These are phyloP conservation scores for Calocybe gangraenosa DNA, from an alignment of 768 basidiomycete genomes.

Conservation along the genomic window DNA sequence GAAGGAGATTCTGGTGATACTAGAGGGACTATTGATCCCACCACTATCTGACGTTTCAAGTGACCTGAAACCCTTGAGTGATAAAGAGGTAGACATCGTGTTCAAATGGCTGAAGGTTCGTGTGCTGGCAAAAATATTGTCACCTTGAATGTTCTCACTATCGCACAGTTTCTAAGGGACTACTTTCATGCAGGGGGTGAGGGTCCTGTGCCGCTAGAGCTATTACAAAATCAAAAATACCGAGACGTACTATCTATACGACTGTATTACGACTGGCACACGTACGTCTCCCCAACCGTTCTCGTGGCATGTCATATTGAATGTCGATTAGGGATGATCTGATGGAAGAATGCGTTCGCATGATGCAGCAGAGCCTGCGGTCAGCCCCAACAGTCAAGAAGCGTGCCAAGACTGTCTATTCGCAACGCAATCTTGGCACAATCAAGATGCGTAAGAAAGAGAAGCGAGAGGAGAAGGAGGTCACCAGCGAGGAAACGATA, in stretches of 20 bases:
- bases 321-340: slow-evolving; percentile 55
- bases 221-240: slow-evolving; percentile 92
- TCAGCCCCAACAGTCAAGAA: slow-evolving; percentile 75
- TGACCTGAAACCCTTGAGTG: slow-evolving; percentile 87
- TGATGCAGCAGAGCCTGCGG: slow-evolving; percentile 87
- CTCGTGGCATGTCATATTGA: slow-evolving; percentile 10
- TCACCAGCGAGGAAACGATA: slow-evolving; percentile 83
- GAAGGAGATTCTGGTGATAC: slow-evolving; percentile 88
- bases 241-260: slow-evolving; percentile 87
- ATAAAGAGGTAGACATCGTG: slow-evolving; percentile 98
- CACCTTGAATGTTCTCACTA: not conserved
- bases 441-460: slow-evolving; percentile 93
- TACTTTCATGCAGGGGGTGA: slow-evolving; percentile 96
- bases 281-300: slow-evolving; percentile 41
- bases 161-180: slow-evolving; percentile 79
- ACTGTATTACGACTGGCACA: slow-evolving; percentile 95
- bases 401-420: slow-evolving; percentile 88
- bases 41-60: slow-evolving; percentile 82
- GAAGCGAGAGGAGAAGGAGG: slow-evolving; percentile 78
- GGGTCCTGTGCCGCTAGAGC: slow-evolving; percentile 81
- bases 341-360: slow-evolving; percentile 94
- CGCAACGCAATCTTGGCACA: slow-evolving; percentile 92
- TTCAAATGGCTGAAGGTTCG: slow-evolving; percentile 94
- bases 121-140: not conserved
- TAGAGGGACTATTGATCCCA: slow-evolving; percentile 88